Base-by-base conservation (phyloP, 108 stramenopile species). In the Parietichytrium sp. region DNA sequence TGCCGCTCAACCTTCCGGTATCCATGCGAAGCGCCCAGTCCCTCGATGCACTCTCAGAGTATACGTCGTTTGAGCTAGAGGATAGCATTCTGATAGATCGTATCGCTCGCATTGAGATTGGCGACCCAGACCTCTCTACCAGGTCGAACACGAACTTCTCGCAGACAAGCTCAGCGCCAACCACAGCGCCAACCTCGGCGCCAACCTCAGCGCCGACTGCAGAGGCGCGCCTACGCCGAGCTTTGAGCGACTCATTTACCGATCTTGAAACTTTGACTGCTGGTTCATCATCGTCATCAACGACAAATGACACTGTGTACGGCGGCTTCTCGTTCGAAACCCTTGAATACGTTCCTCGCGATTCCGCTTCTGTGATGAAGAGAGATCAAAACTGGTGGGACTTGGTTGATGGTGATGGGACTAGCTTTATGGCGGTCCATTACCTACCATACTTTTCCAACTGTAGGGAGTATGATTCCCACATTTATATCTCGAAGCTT, bases 361-460 rank as follows among this genome's bases (percentile, higher is more conserved):
- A 61, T 49, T 48, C 82, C 3, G 4, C 50, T 0, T 29, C 23
- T 53, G 16, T 78, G 48, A 77, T 84, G 38, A 81, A 38, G 47
- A 30, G 52, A 45, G 54, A 80, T 3, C 10, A 16, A 12, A 77
- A 27, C 18, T 86, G 85, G 85, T 86, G 85, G 85, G 49, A 52
- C 27, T 50, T 16, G 10, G 80, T 50, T 3, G 83, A 82, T 3
- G 55, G 42, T 26, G 88, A 82, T 6, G 55, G 72, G 0, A 80
- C 83, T 30, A 30, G 47, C 3, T 93, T 87, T 50, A 52, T 93
- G 30, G 85, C 83, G 0, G 52, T 93, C 53, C 93, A 93, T 7
- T 94, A 93, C 80, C 72, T 95, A 27, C 94, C 94, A 15, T 95
- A 89, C 83, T 87, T 95, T 8, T 91, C 90, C 38, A 93, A 92